A percentile compares a stretch with the other conserved stretches of the same genome.
Conservation (phyloP, 768 basidiomycete species). For the Tremella mesenterica region DNA sequence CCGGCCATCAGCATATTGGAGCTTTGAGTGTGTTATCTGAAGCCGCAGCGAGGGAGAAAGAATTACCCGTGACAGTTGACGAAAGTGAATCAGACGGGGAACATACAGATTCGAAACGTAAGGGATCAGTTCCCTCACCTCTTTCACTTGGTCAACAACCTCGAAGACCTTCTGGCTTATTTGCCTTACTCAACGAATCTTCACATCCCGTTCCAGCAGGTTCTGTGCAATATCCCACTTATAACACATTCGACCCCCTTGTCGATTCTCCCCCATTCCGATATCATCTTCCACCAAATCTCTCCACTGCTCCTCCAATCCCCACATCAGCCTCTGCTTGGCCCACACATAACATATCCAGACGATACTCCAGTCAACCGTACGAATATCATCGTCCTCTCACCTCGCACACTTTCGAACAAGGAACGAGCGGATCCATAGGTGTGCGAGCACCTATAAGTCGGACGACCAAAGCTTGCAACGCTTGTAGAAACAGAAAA, state of each 20-base stretch:
- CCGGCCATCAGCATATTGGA: no score
- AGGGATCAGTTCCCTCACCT: no score
- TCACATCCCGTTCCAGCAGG: no score
- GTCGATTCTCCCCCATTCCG: slow-evolving; percentile 2
- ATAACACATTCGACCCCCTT: no score
- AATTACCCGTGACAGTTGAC: no score
- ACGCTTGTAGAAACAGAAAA: slow-evolving; percentile 39
- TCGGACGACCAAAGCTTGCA: slow-evolving; percentile 42
- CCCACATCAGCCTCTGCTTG: not conserved
- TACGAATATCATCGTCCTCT: slow-evolving; percentile 19
- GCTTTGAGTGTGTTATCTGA: not conserved
- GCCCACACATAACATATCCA: slow-evolving; percentile 18
- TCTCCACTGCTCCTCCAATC: slow-evolving; percentile 1
- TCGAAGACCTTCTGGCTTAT: no score
- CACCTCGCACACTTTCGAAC: slow-evolving; percentile 1
- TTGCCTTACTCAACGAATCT: no score
- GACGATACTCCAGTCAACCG: slow-evolving; percentile 29
- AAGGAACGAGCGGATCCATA: not conserved
- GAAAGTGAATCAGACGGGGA: no score
- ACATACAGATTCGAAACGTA: no score
- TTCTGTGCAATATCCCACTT: no score
- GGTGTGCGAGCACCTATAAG: slow-evolving; percentile 37
- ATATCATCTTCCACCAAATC: not conserved
- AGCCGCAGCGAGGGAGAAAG: no score
- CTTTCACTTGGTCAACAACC: no score